Evolutionary conservation across 1,284 basidiomycete genomes (phyloP).

Genomic region (Cutaneotrichosporon cavernicola): DNA sequence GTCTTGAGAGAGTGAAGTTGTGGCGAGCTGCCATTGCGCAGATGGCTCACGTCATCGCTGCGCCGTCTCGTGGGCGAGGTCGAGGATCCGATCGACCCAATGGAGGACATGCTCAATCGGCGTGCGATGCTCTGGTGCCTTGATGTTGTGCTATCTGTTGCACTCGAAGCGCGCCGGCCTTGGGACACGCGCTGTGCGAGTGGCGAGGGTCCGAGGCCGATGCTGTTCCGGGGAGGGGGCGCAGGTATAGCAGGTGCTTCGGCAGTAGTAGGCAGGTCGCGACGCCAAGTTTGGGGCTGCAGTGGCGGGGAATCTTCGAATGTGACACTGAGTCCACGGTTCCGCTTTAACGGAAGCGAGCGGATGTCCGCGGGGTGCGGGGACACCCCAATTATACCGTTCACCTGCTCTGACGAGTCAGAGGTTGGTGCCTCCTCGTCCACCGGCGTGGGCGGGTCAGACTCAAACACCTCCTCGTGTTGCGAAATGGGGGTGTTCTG

Average conservation of each 20-base stretch:
- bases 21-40: neutral
- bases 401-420: neutral
- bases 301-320: neutral
- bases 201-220: neutral
- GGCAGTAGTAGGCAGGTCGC: neutral
- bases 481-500: neutral
- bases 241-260: neutral
- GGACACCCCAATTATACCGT: neutral
- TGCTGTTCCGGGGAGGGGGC: neutral
- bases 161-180: neutral
- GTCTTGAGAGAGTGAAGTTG: constrained; percentile 1
- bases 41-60: neutral
- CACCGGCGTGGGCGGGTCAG: neutral
- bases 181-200: neutral
- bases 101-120: neutral
- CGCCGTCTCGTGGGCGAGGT: neutral
- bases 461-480: constrained; percentile 1
- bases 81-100: neutral
- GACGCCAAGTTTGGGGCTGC: neutral
- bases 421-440: neutral
- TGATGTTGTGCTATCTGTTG: neutral
- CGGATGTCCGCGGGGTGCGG: neutral
- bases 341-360: neutral
- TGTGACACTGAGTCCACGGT: constrained; percentile 3
- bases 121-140: neutral